These are phyloP conservation scores for Apiotrichum porosum DNA, from an alignment of 1,284 basidiomycete genomes.

Conservation along the genomic window DNA sequence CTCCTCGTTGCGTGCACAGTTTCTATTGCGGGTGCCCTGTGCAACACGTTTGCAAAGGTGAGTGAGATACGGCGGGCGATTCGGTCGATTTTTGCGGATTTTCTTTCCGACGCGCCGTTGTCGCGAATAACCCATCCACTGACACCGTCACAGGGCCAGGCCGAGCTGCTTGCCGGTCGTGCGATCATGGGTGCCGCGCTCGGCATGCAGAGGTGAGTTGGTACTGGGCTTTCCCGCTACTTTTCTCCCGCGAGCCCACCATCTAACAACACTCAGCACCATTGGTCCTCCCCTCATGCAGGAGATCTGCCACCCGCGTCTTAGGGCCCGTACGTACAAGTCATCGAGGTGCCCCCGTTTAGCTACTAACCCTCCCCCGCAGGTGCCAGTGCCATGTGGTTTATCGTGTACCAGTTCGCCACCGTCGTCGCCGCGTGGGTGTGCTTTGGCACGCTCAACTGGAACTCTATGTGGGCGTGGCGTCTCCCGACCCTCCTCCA, in stretches of 20 bases:
- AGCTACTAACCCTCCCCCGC: too few species aligned
- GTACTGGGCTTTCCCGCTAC: conserved; percentile 22
- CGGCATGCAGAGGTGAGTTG: conserved; percentile 2
- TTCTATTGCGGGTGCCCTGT: not conserved
- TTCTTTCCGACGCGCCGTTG: too few species aligned
- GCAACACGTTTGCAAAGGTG: not conserved
- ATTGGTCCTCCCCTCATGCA: conserved; percentile 9
- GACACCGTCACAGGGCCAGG: too few species aligned
- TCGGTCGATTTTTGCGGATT: too few species aligned
- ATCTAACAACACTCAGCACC: too few species aligned
- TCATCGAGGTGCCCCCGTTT: conserved; percentile 23
- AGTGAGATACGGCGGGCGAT: too few species aligned
- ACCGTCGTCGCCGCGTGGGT: conserved; percentile 43
- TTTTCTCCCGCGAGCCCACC: conserved; percentile 67
- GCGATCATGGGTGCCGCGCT: conserved; percentile 5
- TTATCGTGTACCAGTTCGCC: conserved; percentile 64
- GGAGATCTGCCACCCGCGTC: conserved; percentile 6
- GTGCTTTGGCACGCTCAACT: conserved; percentile 18
- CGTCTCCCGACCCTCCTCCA: conserved; percentile 55
- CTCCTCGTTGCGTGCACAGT: too few species aligned
- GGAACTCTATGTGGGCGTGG: conserved; percentile 2
- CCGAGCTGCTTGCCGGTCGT: conserved; percentile 4
- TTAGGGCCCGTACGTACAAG: conserved; percentile 26
- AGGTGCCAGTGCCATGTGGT: conserved; percentile 1
- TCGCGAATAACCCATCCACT: too few species aligned